A percentile compares a stretch with the other conserved stretches of the same genome.
Evolutionary conservation across 75 land plant genomes (phyloP).

Genomic region (Pinus taeda): DNA sequence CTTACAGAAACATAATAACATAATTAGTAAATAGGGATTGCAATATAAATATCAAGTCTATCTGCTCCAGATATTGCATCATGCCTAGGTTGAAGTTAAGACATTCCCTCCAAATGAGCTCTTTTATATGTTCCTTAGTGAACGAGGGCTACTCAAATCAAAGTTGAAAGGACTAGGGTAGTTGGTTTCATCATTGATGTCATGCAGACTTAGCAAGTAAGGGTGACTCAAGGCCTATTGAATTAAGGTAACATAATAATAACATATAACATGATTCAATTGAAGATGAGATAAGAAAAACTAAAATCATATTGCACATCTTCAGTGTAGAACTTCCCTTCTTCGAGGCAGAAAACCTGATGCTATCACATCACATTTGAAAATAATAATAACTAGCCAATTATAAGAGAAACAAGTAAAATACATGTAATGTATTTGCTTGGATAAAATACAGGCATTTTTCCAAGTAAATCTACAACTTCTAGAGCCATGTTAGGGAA

Average conservation of each 20-base stretch:
- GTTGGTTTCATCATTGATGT: conserved; percentile 83
- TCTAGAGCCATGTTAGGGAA: conserved; percentile 57
- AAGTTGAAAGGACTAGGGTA: conserved; percentile 73
- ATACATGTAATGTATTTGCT: conserved; percentile 75
- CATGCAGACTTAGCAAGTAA: conserved; percentile 77
- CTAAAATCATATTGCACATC: not conserved
- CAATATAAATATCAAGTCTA: too few species aligned
- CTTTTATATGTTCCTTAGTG: conserved; percentile 85
- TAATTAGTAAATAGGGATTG: too few species aligned
- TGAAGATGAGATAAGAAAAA: not conserved
- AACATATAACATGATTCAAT: not conserved
- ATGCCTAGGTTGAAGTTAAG: conserved; percentile 60
- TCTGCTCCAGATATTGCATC: too few species aligned
- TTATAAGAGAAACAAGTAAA: not conserved
- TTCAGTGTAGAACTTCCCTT: conserved; percentile 13
- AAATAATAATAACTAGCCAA: not conserved
- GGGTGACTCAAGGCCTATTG: conserved; percentile 83
- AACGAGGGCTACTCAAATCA: conserved; percentile 86
- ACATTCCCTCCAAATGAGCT: conserved; percentile 78
- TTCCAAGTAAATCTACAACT: conserved; percentile 78
- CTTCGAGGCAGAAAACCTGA: conserved; percentile 56
- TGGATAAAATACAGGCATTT: conserved; percentile 93
- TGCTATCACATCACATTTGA: conserved; percentile 17
- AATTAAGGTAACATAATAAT: conserved; percentile 31
- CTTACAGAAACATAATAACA: too few species aligned